Percentiles rank a stretch among this genome's conserved stretches.
Conservation (phyloP, 2,329 filamentous ascomycete genomes). For the Colletotrichum sp. region DNA sequence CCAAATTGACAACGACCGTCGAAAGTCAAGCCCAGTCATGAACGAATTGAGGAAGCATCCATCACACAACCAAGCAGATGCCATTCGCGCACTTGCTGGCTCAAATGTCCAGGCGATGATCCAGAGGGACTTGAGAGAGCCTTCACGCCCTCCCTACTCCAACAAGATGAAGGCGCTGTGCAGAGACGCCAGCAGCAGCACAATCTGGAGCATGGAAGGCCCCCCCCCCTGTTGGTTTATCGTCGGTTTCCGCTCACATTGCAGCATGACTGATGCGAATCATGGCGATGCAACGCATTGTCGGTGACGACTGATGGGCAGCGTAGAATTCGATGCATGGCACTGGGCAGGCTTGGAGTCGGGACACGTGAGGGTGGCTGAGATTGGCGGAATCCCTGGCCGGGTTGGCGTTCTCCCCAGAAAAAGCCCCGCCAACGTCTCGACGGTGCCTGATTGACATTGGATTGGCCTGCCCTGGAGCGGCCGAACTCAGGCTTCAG, state of each 20-base stretch:
- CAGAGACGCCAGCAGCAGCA: neutral
- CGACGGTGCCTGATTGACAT: neutral
- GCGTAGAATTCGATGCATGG: neutral
- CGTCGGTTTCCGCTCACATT: neutral
- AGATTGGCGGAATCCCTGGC: slow-evolving; percentile 1
- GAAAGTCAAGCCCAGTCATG: slow-evolving; percentile 6
- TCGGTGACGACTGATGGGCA: neutral
- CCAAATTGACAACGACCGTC: slow-evolving; percentile 37
- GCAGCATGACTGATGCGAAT: neutral
- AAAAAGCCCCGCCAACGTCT: neutral
- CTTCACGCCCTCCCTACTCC: neutral
- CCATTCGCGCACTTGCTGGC: neutral
- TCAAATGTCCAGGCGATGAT: neutral
- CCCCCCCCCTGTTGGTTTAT: no score
- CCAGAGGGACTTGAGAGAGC: neutral
- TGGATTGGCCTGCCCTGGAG: neutral
- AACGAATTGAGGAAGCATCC: neutral
- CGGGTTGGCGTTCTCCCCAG: neutral
- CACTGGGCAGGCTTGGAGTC: neutral
- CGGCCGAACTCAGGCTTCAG: neutral
- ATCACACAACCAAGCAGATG: neutral
- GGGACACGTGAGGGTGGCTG: neutral
- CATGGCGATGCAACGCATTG: neutral
- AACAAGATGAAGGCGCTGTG: neutral
- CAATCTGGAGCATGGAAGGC: neutral